These are phyloP conservation scores for Silene coronaria DNA, from an alignment of 179 eudicot species.

Conservation along the genomic window DNA sequence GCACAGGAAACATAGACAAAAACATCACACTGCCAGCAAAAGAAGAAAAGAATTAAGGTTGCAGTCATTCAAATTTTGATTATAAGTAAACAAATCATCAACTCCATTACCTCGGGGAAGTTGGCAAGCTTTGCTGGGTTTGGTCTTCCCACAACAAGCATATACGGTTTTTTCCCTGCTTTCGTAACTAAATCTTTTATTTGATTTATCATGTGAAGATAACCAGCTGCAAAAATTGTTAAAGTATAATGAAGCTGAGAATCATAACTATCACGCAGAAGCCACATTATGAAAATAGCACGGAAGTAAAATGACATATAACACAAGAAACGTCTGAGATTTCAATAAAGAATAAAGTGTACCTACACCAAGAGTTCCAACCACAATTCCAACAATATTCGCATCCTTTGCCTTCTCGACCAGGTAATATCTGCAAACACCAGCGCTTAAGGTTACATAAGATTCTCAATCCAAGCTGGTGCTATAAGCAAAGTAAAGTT, in stretches of 20 bases:
- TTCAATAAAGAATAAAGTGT: slow-evolving; percentile 15
- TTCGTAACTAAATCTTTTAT: slow-evolving; percentile 64
- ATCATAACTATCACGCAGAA: background rate
- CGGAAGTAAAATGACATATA: background rate
- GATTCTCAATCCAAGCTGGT: background rate
- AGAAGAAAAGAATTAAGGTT: background rate
- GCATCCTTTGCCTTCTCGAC: slow-evolving; percentile 99
- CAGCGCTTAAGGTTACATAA: slow-evolving; percentile 9
- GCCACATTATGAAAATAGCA: background rate
- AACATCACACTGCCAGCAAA: slow-evolving; percentile 75
- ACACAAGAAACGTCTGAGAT: background rate
- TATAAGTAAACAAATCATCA: background rate
- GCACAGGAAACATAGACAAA: slow-evolving; percentile 87
- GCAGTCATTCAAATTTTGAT: background rate
- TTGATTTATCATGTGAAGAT: slow-evolving; percentile 79
- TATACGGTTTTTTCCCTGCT: slow-evolving; percentile 84
- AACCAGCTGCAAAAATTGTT: slow-evolving; percentile 67
- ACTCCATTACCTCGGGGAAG: slow-evolving; percentile 83
- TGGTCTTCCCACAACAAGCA: slow-evolving; percentile 80
- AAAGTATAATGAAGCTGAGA: background rate
- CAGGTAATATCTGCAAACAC: slow-evolving; percentile 69
- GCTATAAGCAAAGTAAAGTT: slow-evolving; percentile 1
- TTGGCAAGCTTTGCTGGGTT: slow-evolving; percentile 97
- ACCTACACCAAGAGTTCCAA: slow-evolving; percentile 99
- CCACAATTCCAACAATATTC: slow-evolving; percentile 81